phyloP scores from a whole-genome alignment of 805 yeast genomes.

The Phaffomyces opuntiae region DNA sequence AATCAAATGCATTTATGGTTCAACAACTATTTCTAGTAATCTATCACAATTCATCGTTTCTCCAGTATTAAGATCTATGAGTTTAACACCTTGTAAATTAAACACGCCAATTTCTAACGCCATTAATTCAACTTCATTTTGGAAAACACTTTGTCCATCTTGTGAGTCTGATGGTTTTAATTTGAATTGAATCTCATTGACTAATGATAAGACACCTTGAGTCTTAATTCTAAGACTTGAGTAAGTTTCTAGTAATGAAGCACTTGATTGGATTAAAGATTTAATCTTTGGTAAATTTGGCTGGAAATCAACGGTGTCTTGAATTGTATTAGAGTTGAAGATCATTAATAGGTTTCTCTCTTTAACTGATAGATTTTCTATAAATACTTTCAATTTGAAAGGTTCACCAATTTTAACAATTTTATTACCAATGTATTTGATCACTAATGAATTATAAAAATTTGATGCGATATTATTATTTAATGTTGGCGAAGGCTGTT shows the following conservation, averaged over 20 bases:
- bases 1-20: conserved; percentile 3
- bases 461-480: background rate
- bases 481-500: background rate
- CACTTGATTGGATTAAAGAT: conserved; percentile 16
- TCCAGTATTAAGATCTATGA: conserved; percentile 57
- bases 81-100: conserved; percentile 55
- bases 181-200: conserved; percentile 60
- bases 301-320: conserved; percentile 10
- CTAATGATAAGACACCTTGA: conserved; percentile 54
- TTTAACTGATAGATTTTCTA: conserved; percentile 51
- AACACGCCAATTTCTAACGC: conserved; percentile 62
- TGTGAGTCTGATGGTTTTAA: conserved; percentile 38
- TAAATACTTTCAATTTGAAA: conserved; percentile 58
- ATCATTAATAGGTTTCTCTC: conserved; percentile 46
- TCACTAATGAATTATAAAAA: conserved; percentile 22
- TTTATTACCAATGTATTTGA: conserved; percentile 59
- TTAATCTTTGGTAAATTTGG: conserved; percentile 22
- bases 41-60: conserved; percentile 67
- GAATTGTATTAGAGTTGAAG: conserved; percentile 13
- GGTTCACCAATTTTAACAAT: conserved; percentile 52
- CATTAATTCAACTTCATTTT: conserved; percentile 51
- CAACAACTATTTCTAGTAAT: conserved; percentile 56
- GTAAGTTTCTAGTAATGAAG: conserved; percentile 28
- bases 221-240: conserved; percentile 33
- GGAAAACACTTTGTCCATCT: conserved; percentile 38